Evolutionary conservation across 1,139 yeast genomes (phyloP), one percentile per base, ranked within the genome.

Genomic region (Yamadazyma sp.): DNA sequence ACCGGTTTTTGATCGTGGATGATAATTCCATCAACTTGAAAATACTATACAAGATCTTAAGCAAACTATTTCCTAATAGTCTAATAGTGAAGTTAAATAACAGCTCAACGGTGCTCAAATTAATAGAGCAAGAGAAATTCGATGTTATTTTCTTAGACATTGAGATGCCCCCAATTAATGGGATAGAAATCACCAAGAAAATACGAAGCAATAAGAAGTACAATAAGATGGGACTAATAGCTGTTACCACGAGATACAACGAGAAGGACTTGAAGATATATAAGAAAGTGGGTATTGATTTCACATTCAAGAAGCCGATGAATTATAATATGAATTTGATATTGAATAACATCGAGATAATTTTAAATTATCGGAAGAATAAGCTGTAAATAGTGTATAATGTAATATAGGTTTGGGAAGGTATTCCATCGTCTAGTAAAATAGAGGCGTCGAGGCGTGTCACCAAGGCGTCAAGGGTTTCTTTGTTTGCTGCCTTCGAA

Each of bases 81-180:
- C 34, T 40, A 12, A 55, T 68, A 9, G 51, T 52, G 6, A 57
- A 59, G 38, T 47, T 67, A 4, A 58, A 56, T 33, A 70, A 69
- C 46, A 58, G 66, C 23, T 55, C 66, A 2, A 50, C 54, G 33
- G 67, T 69, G n/a, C 45, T 56, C 34, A 41, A 52, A 10, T 33
- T 53, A 23, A 44, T 63, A 4, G 38, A 45, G 11, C 35, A 47
- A 3, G 51, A 53, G 33, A 41, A 40, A 16, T 69, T 57, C 42
- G 73, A 70, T 42, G 47, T 62, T 34, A 60, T 68, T 10, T 71
- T 71, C 43, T 52, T 71, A 35, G 77, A 71, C 45, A 71, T 71
- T 34, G 77, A 71, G 46, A 71, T 71, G 77, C 77, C 77, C 2
- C 54, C 52, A 6, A 53, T 71, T n/a, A 54, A 64, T 18, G 77